Base-by-base conservation (phyloP, 495 filamentous ascomycete species). In the Podospora bellae-mahoneyi region DNA sequence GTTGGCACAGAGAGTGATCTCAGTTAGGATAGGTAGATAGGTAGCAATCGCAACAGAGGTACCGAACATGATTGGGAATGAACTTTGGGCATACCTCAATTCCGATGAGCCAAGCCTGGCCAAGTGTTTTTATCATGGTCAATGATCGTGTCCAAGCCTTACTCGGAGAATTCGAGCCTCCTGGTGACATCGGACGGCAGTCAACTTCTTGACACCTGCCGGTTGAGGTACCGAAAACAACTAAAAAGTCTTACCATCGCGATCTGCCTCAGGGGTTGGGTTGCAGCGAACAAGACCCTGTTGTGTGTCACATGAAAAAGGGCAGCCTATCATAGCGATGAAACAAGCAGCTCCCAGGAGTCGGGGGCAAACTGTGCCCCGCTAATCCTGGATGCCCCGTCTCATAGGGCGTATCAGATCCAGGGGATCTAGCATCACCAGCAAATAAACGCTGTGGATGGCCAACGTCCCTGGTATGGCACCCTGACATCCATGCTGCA, bases 291-390 rank as follows among this genome's bases (percentile, higher is more conserved):
- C 55, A 10, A 19, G 55, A 26, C 55, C 55, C 55, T 58, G 23
- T 58, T 26, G n/a, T 58, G 55, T 58, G 55, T 58, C 23, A 58
- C n/a, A 19, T 19, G n/a, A 3, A 58, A 19, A 19, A 26, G 2
- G n/a, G 2, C 55, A 13, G 23, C 55, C 55, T 58, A 58, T 58
- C 5, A 58, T 9, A 58, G 0, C 19, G 23, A 58, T 58, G 55
- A 58, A 58, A 58, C 55, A 58, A 58, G n/a, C n/a, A 19, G 54
- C 1, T 58, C 55, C 55, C 55, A 19, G 55, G 55, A 58, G 23
- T 58, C 23, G 55, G 55, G 55, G 55, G 55, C 23, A 20, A 20
- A 58, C 55, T 58, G 19, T 58, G 55, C 19, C 55, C 23, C 55
- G n/a, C n/a, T 20, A 58, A 20, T 26, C 55, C 55, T 26, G 55